phyloP scores from a whole-genome alignment of 2,329 filamentous ascomycete genomes.

The Epichloe scottii region DNA sequence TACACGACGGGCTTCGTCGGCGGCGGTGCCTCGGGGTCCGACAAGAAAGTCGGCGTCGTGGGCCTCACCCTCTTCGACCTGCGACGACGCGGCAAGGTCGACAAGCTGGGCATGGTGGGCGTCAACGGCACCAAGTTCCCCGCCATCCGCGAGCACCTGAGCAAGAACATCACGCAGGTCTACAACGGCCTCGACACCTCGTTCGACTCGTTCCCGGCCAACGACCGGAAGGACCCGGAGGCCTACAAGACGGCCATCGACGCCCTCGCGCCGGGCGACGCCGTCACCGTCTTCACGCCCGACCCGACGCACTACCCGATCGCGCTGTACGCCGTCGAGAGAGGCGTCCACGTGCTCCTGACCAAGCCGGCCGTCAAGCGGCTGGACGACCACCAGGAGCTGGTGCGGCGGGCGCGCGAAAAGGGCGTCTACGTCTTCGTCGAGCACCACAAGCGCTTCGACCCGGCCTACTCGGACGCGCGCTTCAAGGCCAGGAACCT shows the following conservation, averaged over 20 bases:
- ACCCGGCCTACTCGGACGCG: slow-evolving; percentile 85
- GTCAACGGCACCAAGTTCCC: slow-evolving; percentile 83
- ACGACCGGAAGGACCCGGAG: slow-evolving; percentile 61
- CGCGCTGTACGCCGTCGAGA: slow-evolving; percentile 81
- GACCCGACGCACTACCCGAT: slow-evolving; percentile 90
- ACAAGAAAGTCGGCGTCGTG: slow-evolving; percentile 94
- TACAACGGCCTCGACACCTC: slow-evolving; percentile 85
- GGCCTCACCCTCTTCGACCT: slow-evolving; percentile 83
- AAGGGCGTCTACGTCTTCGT: slow-evolving; percentile 81
- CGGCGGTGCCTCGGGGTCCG: slow-evolving; percentile 67
- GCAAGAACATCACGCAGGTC: slow-evolving; percentile 74
- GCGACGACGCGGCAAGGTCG: slow-evolving; percentile 77
- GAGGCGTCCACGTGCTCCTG: slow-evolving; percentile 78
- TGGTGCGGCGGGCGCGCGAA: slow-evolving; percentile 59
- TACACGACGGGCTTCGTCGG: slow-evolving; percentile 95
- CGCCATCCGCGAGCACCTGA: slow-evolving; percentile 74
- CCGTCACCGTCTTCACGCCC: slow-evolving; percentile 92
- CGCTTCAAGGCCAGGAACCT: slow-evolving; percentile 61
- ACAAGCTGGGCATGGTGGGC: slow-evolving; percentile 76
- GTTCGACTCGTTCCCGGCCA: slow-evolving; percentile 70
- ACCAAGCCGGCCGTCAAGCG: slow-evolving; percentile 89
- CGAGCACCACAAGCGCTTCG: slow-evolving; percentile 94
- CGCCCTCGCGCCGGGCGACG: slow-evolving; percentile 65
- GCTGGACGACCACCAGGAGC: slow-evolving; percentile 64
- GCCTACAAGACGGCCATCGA: slow-evolving; percentile 87